phyloP scores from a whole-genome alignment of 2,329 filamentous ascomycete species.

The Lizonia empirigonia region DNA sequence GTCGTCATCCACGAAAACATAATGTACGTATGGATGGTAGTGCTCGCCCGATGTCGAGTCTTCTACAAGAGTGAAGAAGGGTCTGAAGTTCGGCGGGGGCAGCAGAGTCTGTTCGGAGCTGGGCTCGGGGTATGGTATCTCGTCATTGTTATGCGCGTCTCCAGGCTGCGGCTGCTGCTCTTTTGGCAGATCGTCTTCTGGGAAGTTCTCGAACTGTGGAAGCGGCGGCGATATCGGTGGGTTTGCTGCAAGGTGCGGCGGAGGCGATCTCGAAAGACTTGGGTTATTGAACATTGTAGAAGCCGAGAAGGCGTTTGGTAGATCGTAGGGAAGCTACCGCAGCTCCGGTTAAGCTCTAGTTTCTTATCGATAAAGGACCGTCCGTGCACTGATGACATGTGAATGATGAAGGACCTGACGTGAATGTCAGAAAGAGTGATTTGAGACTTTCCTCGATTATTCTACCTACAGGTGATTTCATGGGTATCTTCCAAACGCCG shows the following conservation, averaged over 20 bases:
- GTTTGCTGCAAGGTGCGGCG: constrained; percentile 22
- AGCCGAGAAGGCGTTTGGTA: constrained; percentile 16
- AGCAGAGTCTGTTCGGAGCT: constrained; percentile 43
- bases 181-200: constrained; percentile 25
- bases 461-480: constrained; percentile 1
- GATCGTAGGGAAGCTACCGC: constrained; percentile 26
- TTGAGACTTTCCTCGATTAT: background rate
- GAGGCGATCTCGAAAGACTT: constrained; percentile 25
- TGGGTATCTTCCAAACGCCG: constrained; percentile 39
- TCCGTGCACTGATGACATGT: constrained; percentile 30
- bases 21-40: constrained; percentile 85
- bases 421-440: background rate
- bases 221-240: constrained; percentile 37
- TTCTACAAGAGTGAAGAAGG: constrained; percentile 84
- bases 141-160: constrained; percentile 34
- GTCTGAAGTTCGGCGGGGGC: constrained; percentile 65
- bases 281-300: constrained; percentile 39
- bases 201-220: constrained; percentile 33
- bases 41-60: constrained; percentile 75
- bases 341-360: constrained; percentile 29
- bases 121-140: constrained; percentile 44
- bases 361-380: constrained; percentile 29
- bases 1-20: constrained; percentile 93
- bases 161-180: constrained; percentile 25
- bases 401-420: constrained; percentile 3